Evolutionary conservation across 768 basidiomycete species (phyloP).

Genomic region (Aureoboletus auriporus): DNA sequence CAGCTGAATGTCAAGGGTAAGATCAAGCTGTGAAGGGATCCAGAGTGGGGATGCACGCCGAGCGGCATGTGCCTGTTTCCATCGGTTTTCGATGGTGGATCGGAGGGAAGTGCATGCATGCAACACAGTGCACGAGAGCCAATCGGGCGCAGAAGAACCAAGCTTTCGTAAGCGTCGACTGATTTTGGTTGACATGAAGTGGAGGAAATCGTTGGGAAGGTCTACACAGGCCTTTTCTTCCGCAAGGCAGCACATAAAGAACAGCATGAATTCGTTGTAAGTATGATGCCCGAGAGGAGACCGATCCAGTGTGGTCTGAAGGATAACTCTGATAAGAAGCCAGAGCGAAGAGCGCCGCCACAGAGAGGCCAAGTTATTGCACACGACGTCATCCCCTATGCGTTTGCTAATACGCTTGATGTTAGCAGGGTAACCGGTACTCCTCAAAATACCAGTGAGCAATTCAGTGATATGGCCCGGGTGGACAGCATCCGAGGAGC

Average conservation of each 20-base stretch:
- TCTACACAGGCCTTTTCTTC: not conserved
- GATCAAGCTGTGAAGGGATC: not conserved
- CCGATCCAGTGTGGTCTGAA: slow-evolving; percentile 22
- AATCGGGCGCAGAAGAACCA: not conserved
- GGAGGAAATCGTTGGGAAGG: not conserved
- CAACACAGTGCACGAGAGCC: not conserved
- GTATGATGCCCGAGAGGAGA: too few species aligned
- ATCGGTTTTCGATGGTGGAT: not conserved
- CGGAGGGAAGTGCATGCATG: not conserved
- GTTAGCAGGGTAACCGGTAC: slow-evolving; percentile 19
- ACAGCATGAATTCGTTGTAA: slow-evolving; percentile 21
- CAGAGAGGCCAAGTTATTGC: slow-evolving; percentile 22
- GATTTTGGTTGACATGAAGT: not conserved
- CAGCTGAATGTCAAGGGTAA: not conserved
- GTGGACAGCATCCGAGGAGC: not conserved
- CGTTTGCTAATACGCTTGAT: slow-evolving; percentile 35
- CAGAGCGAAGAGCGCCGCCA: slow-evolving; percentile 49
- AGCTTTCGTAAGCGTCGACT: not conserved
- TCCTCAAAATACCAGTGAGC: slow-evolving; percentile 41
- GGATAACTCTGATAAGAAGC: slow-evolving; percentile 42
- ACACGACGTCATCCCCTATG: slow-evolving; percentile 35
- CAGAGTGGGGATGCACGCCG: not conserved
- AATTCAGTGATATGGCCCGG: slow-evolving; percentile 28
- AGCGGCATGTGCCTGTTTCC: not conserved
- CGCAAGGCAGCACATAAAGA: slow-evolving; percentile 18